A percentile compares a stretch with the other conserved stretches of the same genome.
phyloP scores from a whole-genome alignment of 805 yeast species.

The Metschnikowia hibisci region DNA sequence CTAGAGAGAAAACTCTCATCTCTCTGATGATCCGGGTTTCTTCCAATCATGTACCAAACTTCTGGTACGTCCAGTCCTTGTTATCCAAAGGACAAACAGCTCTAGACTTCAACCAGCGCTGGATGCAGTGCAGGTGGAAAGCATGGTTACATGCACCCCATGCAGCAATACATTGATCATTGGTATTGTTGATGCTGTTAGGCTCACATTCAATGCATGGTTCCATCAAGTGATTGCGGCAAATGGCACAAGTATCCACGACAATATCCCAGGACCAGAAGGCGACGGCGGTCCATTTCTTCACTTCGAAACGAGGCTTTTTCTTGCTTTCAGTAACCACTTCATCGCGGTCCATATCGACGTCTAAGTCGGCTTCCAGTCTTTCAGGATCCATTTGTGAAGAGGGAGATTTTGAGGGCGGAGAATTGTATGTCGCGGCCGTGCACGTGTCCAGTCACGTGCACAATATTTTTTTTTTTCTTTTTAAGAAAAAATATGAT shows the following conservation, averaged over 20 bases:
- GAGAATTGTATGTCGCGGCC: not conserved
- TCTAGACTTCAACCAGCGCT: slow-evolving; percentile 91
- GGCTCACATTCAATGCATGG: slow-evolving; percentile 97
- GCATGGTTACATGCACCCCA: slow-evolving; percentile 98
- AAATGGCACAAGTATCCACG: slow-evolving; percentile 95
- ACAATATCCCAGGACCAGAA: slow-evolving; percentile 98
- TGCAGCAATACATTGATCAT: slow-evolving; percentile 84
- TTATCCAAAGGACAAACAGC: slow-evolving; percentile 96
- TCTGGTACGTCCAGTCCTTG: slow-evolving; percentile 73
- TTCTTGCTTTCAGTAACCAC: slow-evolving; percentile 26
- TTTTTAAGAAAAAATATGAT: no score
- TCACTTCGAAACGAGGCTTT: slow-evolving; percentile 81
- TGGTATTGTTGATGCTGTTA: slow-evolving; percentile 53
- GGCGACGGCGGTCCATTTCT: slow-evolving; percentile 99
- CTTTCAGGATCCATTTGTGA: slow-evolving; percentile 4
- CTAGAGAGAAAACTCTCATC: no score
- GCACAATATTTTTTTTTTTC: not conserved
- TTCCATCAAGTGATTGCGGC: slow-evolving; percentile 97
- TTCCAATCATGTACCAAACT: slow-evolving; percentile 58
- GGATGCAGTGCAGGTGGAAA: slow-evolving; percentile 96
- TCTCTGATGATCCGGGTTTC: no score
- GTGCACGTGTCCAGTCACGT: not conserved
- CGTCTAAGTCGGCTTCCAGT: slow-evolving; percentile 8
- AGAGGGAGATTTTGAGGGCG: not conserved
- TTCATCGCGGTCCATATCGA: slow-evolving; percentile 14